A percentile compares a stretch with the other conserved stretches of the same genome.
Evolutionary conservation across 352 stramenopile genomes (phyloP).

Genomic region (Phytophthora fragariaefolia): DNA sequence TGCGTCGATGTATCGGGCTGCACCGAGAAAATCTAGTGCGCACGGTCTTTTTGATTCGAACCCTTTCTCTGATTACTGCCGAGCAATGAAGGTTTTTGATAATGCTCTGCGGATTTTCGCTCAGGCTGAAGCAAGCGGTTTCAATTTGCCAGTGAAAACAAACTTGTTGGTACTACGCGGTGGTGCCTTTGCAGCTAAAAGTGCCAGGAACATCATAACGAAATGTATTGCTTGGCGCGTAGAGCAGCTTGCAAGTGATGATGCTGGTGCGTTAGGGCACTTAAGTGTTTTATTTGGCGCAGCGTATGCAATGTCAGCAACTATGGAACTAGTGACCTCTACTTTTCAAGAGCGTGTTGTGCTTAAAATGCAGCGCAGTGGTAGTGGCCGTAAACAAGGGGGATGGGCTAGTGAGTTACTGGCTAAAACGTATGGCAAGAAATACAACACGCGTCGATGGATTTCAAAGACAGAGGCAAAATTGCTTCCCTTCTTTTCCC

Average conservation of each 20-base stretch:
- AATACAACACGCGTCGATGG: conserved; percentile 59
- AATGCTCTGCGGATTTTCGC: conserved; percentile 57
- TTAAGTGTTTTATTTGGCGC: conserved; percentile 54
- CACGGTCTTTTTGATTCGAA: conserved; percentile 21
- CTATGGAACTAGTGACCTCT: conserved; percentile 48
- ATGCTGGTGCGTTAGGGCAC: conserved; percentile 46
- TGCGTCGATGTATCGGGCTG: conserved; percentile 51
- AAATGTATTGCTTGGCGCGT: conserved; percentile 59
- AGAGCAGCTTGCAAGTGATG: conserved; percentile 41
- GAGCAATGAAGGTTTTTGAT: conserved; percentile 45
- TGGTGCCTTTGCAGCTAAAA: conserved; percentile 47
- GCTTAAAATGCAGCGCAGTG: conserved; percentile 70
- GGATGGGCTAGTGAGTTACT: conserved; percentile 66
- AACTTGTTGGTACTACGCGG: conserved; percentile 55
- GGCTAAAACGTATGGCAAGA: conserved; percentile 59
- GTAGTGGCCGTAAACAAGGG: conserved; percentile 32
- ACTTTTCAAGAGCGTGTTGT: conserved; percentile 71
- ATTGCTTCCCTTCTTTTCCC: conserved; percentile 67
- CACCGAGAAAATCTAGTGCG: conserved; percentile 32
- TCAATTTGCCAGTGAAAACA: conserved; percentile 60
- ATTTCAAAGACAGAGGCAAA: conserved; percentile 68
- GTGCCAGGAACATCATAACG: conserved; percentile 38
- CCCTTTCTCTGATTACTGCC: conserved; percentile 55
- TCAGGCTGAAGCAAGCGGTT: conserved; percentile 54
- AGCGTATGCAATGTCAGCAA: conserved; percentile 34